Evolutionary conservation across 345 rosid species (phyloP).

Genomic region (Citrus trifoliata): DNA sequence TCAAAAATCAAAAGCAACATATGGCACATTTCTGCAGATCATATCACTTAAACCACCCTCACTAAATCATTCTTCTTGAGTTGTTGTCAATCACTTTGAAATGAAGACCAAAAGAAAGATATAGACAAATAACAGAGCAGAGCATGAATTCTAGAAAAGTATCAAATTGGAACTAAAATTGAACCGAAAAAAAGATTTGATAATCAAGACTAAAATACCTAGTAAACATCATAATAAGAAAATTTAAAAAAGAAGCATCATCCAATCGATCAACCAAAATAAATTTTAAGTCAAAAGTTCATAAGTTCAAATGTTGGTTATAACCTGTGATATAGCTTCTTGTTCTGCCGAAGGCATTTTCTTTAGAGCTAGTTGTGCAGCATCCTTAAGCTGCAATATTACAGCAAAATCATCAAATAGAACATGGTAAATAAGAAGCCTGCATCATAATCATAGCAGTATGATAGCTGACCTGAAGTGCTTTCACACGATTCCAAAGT

Average conservation of each 20-base stretch:
- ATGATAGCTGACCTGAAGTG: slow-evolving; percentile 65
- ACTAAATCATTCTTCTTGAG: too few species aligned
- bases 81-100: too few species aligned
- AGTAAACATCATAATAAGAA: too few species aligned
- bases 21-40: background rate
- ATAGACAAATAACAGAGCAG: too few species aligned
- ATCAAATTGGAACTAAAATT: too few species aligned
- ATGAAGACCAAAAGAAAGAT: too few species aligned
- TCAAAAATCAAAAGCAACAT: background rate
- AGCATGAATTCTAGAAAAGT: too few species aligned
- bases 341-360: slow-evolving; percentile 95
- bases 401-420: slow-evolving; percentile 19
- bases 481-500: slow-evolving; percentile 92
- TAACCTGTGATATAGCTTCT: slow-evolving; percentile 94
- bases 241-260: too few species aligned
- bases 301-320: slow-evolving; percentile 3
- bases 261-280: background rate
- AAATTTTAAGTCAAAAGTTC: background rate
- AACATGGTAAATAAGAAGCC: slow-evolving; percentile 13
- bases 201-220: too few species aligned
- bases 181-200: too few species aligned
- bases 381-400: slow-evolving; percentile 82
- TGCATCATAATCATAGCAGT: slow-evolving; percentile 10
- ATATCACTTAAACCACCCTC: background rate
- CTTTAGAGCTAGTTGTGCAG: slow-evolving; percentile 85